Percentiles rank a stretch among this genome's conserved stretches.
Evolutionary conservation across 257 asterid species (phyloP).

Genomic region (Scutellaria minor): DNA sequence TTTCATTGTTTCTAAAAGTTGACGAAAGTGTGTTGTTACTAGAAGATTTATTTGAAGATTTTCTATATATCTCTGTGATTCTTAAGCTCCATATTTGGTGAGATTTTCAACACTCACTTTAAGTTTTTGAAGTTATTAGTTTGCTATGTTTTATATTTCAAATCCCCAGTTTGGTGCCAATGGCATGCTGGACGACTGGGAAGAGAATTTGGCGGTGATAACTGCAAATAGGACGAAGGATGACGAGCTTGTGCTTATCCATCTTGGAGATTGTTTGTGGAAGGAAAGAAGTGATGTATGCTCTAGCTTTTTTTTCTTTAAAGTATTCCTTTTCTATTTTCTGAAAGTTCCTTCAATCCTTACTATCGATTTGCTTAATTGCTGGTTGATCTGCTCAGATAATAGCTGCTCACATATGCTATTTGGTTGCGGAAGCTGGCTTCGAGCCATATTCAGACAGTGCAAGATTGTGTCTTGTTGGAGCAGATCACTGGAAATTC

Average conservation of each 20-base stretch:
- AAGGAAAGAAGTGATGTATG: constrained; percentile 94
- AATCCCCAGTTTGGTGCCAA: constrained; percentile 61
- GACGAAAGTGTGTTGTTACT: constrained; percentile 21
- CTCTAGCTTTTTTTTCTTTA: constrained; percentile 25
- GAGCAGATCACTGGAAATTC: constrained; percentile 91
- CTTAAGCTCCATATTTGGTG: constrained; percentile 1
- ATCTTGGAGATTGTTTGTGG: constrained; percentile 98
- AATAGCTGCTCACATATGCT: constrained; percentile 94
- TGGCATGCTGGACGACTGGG: constrained; percentile 95
- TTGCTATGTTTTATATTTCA: constrained; percentile 27
- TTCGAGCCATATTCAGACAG: constrained; percentile 87
- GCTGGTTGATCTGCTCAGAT: constrained; percentile 52
- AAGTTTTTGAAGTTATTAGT: constrained; percentile 23
- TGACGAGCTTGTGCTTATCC: constrained; percentile 93
- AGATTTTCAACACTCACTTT: not conserved
- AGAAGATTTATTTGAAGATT: constrained; percentile 18
- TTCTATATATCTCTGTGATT: constrained; percentile 5
- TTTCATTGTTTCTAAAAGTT: not conserved
- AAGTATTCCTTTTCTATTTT: constrained; percentile 12
- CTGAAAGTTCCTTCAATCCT: constrained; percentile 27
- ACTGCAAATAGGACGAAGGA: constrained; percentile 95
- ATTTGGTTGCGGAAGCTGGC: constrained; percentile 90
- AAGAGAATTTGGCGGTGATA: constrained; percentile 93
- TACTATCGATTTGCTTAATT: constrained; percentile 24
- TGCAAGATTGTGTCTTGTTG: constrained; percentile 92